These are phyloP conservation scores for Kurtzmaniella quercitrusa DNA, from an alignment of 1,139 yeast genomes.

Conservation along the genomic window DNA sequence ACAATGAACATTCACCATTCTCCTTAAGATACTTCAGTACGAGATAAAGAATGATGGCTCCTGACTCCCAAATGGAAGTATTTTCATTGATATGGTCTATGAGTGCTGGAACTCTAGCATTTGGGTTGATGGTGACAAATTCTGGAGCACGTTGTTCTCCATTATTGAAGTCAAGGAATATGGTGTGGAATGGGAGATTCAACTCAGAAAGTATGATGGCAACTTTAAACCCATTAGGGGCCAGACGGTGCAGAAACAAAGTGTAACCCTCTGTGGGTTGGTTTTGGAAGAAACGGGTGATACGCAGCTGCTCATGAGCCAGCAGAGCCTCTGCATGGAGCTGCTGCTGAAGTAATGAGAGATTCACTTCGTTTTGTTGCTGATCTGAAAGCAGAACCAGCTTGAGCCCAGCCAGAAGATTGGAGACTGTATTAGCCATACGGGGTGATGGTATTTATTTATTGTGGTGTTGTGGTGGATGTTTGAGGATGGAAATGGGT, in stretches of 20 bases:
- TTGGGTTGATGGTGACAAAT: constrained; percentile 87
- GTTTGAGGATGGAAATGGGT: neutral
- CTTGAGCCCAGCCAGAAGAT: constrained; percentile 49
- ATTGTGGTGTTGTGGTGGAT: neutral
- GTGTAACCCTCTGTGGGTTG: constrained; percentile 85
- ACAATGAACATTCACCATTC: constrained; percentile 69
- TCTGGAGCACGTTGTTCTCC: constrained; percentile 95
- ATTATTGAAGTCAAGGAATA: constrained; percentile 79
- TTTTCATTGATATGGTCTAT: constrained; percentile 83
- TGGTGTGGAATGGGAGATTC: constrained; percentile 73
- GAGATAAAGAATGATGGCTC: constrained; percentile 79
- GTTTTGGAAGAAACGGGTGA: constrained; percentile 70
- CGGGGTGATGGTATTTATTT: neutral
- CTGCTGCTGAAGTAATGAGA: constrained; percentile 39
- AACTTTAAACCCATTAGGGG: constrained; percentile 95
- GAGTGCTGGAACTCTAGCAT: constrained; percentile 91
- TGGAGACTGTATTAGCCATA: constrained; percentile 30
- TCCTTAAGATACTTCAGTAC: constrained; percentile 66
- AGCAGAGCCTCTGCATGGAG: constrained; percentile 35
- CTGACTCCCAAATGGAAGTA: constrained; percentile 89
- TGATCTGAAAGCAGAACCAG: constrained; percentile 40
- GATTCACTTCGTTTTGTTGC: constrained; percentile 40
- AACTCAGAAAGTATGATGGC: constrained; percentile 87
- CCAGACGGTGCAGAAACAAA: constrained; percentile 83
- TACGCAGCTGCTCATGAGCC: constrained; percentile 48